Base-by-base conservation (phyloP, 164 flowering plant species). In the Chimonanthus salicifolius region DNA sequence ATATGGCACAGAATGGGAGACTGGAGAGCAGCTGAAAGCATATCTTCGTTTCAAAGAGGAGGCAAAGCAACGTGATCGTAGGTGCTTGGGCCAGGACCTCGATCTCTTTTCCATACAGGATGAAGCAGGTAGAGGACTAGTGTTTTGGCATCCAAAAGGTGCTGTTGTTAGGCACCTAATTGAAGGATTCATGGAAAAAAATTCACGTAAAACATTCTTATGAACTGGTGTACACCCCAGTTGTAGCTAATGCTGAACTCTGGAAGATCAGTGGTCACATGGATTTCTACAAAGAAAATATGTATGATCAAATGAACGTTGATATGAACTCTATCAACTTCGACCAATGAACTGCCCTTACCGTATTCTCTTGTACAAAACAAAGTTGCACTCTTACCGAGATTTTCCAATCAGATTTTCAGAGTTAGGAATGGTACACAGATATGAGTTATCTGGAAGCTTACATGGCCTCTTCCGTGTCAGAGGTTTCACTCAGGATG, bases 401-500 rank as follows among this genome's bases (percentile, higher is more conserved):
- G 98, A 95, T 80, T 90, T 95, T 72, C 99, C 99, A 5, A 87
- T 95, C 58, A 86, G 97, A 83, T 91, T 95, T 74, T 97, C 98
- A 20, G 99, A 95, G 83, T 81, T 95, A 71, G 98, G 99, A 75
- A 95, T 98, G 21, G 98, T 92, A 2, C 92, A 95, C 79, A 86
- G 99, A 82, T 92, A 92, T 54, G 99, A 95, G 78, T 78, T 95
- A 75, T 95, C 99, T 74, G 99, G 98, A 76, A 89, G 93, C 84
- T 85, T 95, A 73, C 99, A 92, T 83, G 99, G 99, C 58, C 96
- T 95, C 64, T 95, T 95, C 81, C 98, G 98, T 80, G 99, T 95
- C 33, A 85, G 99, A 87, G 99, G 99, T 71, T 95, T 95, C 84
- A 95, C 99, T 7, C 99, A 91, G 98, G 99, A 95, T 83, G 99